Evolutionary conservation across 352 stramenopile species (phyloP), one percentile per base, ranked within the genome.

Genomic region (Pythium diclinum): DNA sequence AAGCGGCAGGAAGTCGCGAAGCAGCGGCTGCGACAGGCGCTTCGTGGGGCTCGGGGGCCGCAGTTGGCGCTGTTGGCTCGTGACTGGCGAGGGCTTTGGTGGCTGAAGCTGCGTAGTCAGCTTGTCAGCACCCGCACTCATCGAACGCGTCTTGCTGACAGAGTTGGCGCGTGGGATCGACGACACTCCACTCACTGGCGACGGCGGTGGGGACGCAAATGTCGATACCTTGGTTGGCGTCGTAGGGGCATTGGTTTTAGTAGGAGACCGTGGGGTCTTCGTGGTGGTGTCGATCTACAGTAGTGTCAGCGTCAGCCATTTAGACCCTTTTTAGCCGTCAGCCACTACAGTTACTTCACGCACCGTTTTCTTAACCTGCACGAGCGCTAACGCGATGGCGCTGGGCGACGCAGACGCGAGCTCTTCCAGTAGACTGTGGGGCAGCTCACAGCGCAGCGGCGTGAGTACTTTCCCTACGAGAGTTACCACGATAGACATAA

Each of bases 311-410:
- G 25, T 28, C 25, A 28, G 25, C 25, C 25, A 28, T 28, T 28
- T 28, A 28, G 1, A 28, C 25, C 25, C 25, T 17, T 17, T 2
- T 17, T 1, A 42, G 36, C 10, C 36, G 13, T 5, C n/a, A 17
- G 10, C 5, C 6, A 2, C 30, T 49, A 56, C 6, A 8, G 8
- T 19, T 25, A 8, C 8, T 28, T 8, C 11, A 44, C 51, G 1
- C 58, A 83, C 78, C 62, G 74, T 65, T 46, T 74, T 78, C 55
- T 79, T 81, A 6, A 81, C 73, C 64, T 77, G 78, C 9, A 74
- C 63, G 11, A 84, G 64, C 19, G 84, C 56, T 14, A 77, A 19
- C 38, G 78, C 68, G 30, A 87, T 79, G 2, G 72, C 72, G 4
- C 76, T 73, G n/a, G 76, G 72, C 0, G 76, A 64, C 10, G 69